Evolutionary conservation across 306 rosid genomes (phyloP).

Genomic region (Casuarina cunninghamiana): DNA sequence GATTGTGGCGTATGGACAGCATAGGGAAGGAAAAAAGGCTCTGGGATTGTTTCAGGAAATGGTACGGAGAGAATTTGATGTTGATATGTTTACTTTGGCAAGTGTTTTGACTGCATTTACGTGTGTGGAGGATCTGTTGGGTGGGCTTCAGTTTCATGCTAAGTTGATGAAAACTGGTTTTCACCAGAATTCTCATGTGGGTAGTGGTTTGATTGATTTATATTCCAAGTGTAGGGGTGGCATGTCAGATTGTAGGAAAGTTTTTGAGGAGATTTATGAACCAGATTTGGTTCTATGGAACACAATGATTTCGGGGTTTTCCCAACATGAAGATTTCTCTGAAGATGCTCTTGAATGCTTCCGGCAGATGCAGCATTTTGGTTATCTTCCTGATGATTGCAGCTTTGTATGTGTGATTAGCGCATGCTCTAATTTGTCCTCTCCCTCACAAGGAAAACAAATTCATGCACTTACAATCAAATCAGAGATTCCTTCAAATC

Average conservation of each 20-base stretch:
- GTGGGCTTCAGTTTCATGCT: conserved; percentile 81
- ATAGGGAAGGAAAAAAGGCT: conserved; percentile 59
- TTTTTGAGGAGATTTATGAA: conserved; percentile 58
- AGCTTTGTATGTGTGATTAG: conserved; percentile 71
- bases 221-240: conserved; percentile 74
- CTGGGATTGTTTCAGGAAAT: conserved; percentile 62
- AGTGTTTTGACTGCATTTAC: conserved; percentile 82
- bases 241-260: conserved; percentile 63
- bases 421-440: conserved; percentile 77
- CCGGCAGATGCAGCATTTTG: conserved; percentile 55
- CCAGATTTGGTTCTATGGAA: conserved; percentile 90
- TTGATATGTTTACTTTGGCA: conserved; percentile 83
- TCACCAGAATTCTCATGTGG: conserved; percentile 72
- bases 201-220: conserved; percentile 79
- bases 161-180: conserved; percentile 76
- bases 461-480: conserved; percentile 71
- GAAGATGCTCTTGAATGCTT: conserved; percentile 62
- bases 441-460: conserved; percentile 73
- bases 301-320: conserved; percentile 86
- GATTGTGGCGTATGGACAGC: conserved; percentile 73
- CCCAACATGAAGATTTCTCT: conserved; percentile 61
- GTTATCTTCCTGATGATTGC: conserved; percentile 70
- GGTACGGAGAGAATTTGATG: conserved; percentile 45
- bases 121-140: conserved; percentile 57
- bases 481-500: conserved; percentile 65